These are phyloP conservation scores for Starmera dryadoides DNA, from an alignment of 805 yeast genomes.

Conservation along the genomic window DNA sequence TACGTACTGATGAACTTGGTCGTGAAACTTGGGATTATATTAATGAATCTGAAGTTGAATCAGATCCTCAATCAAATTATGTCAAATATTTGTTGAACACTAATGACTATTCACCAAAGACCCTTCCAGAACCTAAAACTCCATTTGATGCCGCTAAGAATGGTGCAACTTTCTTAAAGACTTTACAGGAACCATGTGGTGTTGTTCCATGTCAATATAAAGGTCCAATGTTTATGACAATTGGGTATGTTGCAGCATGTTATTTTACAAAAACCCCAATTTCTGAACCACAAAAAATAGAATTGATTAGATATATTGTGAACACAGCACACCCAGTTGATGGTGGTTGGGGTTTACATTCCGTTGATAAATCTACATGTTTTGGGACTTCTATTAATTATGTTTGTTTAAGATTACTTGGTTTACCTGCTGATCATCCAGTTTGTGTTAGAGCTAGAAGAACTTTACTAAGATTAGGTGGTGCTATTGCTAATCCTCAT, in stretches of 20 bases:
- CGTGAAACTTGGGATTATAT: slow-evolving; percentile 76
- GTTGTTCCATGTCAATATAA: slow-evolving; percentile 87
- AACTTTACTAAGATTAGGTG: slow-evolving; percentile 70
- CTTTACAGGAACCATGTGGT: slow-evolving; percentile 78
- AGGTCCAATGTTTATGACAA: slow-evolving; percentile 97
- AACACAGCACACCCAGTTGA: slow-evolving; percentile 94
- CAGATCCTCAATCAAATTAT: slow-evolving; percentile 44
- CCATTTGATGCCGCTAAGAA: slow-evolving; percentile 60
- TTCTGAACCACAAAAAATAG: slow-evolving; percentile 56
- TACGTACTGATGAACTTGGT: slow-evolving; percentile 64
- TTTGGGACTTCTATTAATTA: slow-evolving; percentile 92
- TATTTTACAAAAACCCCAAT: slow-evolving; percentile 66
- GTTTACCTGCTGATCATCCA: slow-evolving; percentile 66
- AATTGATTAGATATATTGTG: slow-evolving; percentile 78
- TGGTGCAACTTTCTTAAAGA: slow-evolving; percentile 63
- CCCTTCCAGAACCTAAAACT: slow-evolving; percentile 26
- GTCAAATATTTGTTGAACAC: slow-evolving; percentile 49
- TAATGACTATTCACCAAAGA: slow-evolving; percentile 30
- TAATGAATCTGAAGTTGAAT: slow-evolving; percentile 26
- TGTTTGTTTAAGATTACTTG: slow-evolving; percentile 72
- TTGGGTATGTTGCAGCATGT: slow-evolving; percentile 74
- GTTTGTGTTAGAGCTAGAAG: slow-evolving; percentile 70
- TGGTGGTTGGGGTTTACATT: slow-evolving; percentile 99
- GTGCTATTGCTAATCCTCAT: slow-evolving; percentile 86
- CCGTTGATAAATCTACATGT: slow-evolving; percentile 88